Conservation (phyloP, 2,329 filamentous ascomycete genomes). For the Sarocladium brachiariae region DNA sequence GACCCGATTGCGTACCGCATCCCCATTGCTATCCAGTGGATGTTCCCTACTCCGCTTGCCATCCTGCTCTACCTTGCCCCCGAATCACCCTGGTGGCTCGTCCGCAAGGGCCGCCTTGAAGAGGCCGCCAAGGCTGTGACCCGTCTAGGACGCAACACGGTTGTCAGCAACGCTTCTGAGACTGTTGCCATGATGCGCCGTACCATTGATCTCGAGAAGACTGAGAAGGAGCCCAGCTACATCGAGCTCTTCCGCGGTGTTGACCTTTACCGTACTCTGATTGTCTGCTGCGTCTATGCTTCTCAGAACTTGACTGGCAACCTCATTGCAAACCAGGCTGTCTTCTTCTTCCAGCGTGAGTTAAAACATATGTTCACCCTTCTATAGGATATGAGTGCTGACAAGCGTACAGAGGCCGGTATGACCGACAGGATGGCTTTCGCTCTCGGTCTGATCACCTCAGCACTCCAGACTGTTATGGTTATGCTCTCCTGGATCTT, state of each 20-base stretch:
- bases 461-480: constrained; percentile 53
- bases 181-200: constrained; percentile 51
- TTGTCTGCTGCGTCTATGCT: constrained; percentile 50
- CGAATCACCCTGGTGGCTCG: constrained; percentile 48
- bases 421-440: constrained; percentile 49
- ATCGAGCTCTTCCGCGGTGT: constrained; percentile 48
- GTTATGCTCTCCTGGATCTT: constrained; percentile 63
- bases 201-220: constrained; percentile 45
- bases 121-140: constrained; percentile 36
- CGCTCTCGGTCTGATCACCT: constrained; percentile 57
- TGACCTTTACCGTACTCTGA: constrained; percentile 46
- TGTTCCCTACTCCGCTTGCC: constrained; percentile 39
- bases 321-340: constrained; percentile 54
- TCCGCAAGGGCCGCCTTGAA: constrained; percentile 37
- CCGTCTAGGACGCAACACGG: constrained; percentile 34
- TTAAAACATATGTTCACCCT: too few species aligned
- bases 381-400: not conserved
- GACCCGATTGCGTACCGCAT: constrained; percentile 25
- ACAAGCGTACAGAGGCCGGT: constrained; percentile 45
- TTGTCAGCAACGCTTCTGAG: constrained; percentile 21
- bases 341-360: constrained; percentile 47
- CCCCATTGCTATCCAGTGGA: constrained; percentile 51
- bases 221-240: constrained; percentile 34
- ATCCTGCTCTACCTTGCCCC: constrained; percentile 36
- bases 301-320: constrained; percentile 55